A percentile compares a stretch with the other conserved stretches of the same genome.
Conservation (phyloP, 2,329 filamentous ascomycete genomes). For the Thermothelomyces thermophilus region DNA sequence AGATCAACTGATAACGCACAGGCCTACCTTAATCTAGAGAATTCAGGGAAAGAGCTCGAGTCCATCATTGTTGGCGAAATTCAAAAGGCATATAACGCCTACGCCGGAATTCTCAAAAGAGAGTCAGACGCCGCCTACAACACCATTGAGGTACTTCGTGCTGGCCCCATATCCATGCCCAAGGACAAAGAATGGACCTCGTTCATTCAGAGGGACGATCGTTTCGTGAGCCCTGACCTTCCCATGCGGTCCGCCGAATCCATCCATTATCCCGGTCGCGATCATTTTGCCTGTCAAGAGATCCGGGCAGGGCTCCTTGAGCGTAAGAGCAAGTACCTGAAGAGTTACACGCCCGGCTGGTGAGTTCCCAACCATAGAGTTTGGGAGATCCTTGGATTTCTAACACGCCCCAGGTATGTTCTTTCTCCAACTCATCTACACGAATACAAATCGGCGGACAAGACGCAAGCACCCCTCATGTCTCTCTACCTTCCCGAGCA, state of each 20-base stretch:
- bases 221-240: conserved; percentile 79
- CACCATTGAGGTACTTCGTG: conserved; percentile 72
- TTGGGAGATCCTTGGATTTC: background rate
- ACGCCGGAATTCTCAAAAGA: conserved; percentile 83
- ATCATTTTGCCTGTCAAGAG: conserved; percentile 75
- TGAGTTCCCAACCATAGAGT: conserved; percentile 38
- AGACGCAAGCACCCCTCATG: conserved; percentile 87
- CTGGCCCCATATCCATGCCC: conserved; percentile 83
- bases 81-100: conserved; percentile 94
- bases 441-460: conserved; percentile 98
- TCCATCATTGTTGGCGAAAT: conserved; percentile 96
- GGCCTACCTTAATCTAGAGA: conserved; percentile 92
- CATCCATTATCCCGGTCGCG: conserved; percentile 85
- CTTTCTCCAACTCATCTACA: conserved; percentile 94
- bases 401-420: conserved; percentile 64
- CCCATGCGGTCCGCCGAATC: conserved; percentile 72
- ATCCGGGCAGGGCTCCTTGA: conserved; percentile 87
- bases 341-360: conserved; percentile 95
- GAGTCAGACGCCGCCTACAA: conserved; percentile 78
- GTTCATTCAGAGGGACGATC: conserved; percentile 73
- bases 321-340: conserved; percentile 97
- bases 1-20: conserved; percentile 36
- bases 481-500: conserved; percentile 92
- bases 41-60: conserved; percentile 88
- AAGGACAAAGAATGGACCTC: conserved; percentile 86